phyloP scores from a whole-genome alignment of 768 basidiomycete species.

The Russula vinacea region DNA sequence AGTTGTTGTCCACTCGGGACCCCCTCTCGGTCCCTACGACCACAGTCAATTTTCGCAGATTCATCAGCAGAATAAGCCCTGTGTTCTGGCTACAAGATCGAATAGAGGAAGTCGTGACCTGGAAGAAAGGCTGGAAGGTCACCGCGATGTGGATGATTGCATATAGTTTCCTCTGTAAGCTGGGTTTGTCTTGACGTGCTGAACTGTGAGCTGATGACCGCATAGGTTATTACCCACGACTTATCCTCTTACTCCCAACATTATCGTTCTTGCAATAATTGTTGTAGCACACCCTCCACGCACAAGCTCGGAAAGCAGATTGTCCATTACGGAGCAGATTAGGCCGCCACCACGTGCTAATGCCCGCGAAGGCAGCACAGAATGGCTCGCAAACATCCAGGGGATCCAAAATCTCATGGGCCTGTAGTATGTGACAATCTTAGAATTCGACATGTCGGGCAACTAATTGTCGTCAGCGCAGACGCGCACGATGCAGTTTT shows the following conservation, averaged over 20 bases:
- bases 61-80: constrained; percentile 70
- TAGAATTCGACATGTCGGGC: background rate
- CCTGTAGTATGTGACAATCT: constrained; percentile 52
- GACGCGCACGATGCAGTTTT: constrained; percentile 56
- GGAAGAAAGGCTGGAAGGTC: constrained; percentile 71
- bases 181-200: background rate
- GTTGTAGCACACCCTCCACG: constrained; percentile 58
- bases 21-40: constrained; percentile 75
- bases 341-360: constrained; percentile 40
- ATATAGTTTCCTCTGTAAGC: constrained; percentile 79
- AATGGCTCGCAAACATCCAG: constrained; percentile 86
- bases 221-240: constrained; percentile 72
- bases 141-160: constrained; percentile 72
- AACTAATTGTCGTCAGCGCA: constrained; percentile 43
- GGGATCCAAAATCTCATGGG: constrained; percentile 93
- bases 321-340: constrained; percentile 19
- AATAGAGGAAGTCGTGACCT: constrained; percentile 78
- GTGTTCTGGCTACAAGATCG: constrained; percentile 90
- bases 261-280: constrained; percentile 58
- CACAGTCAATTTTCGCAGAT: constrained; percentile 76
- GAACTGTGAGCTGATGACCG: background rate
- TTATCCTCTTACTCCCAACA: constrained; percentile 65
- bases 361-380: constrained; percentile 59
- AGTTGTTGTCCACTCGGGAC: constrained; percentile 56
- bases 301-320: constrained; percentile 1